phyloP scores from a whole-genome alignment of 2,329 filamentous ascomycete genomes.

The Chaetomiaceae sp. region DNA sequence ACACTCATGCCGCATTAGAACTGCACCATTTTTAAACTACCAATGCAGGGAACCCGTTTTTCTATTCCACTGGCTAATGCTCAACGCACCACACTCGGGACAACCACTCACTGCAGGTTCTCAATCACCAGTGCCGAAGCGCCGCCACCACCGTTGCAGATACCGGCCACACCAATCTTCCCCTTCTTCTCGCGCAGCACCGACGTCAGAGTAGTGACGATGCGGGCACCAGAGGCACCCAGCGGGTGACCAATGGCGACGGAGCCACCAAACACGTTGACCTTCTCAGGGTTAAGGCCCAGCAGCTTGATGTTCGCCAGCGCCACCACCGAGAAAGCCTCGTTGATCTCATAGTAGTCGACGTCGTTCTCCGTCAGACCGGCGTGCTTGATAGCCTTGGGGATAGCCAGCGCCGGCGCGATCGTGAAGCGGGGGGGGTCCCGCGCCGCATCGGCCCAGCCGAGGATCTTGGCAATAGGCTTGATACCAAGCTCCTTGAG shows the following conservation, averaged over 20 bases:
- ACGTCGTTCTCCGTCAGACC: slow-evolving; percentile 71
- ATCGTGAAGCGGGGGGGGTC: slow-evolving; percentile 94
- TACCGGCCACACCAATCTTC: slow-evolving; percentile 90
- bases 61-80: not conserved
- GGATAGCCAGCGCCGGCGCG: slow-evolving; percentile 86
- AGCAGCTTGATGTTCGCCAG: slow-evolving; percentile 95
- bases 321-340: slow-evolving; percentile 95
- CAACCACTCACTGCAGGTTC: slow-evolving; percentile 50
- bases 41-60: slow-evolving; percentile 7
- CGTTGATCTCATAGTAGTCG: slow-evolving; percentile 98
- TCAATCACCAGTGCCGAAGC: slow-evolving; percentile 93
- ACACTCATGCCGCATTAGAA: slow-evolving; percentile 18
- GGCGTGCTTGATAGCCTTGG: slow-evolving; percentile 95
- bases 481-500: slow-evolving; percentile 87
- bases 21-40: slow-evolving; percentile 3
- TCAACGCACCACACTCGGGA: slow-evolving; percentile 8
- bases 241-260: slow-evolving; percentile 95
- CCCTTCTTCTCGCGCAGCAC: slow-evolving; percentile 87
- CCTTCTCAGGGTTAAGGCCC: slow-evolving; percentile 71
- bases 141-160: slow-evolving; percentile 97
- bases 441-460: slow-evolving; percentile 92
- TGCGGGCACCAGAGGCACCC: slow-evolving; percentile 88
- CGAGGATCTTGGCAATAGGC: slow-evolving; percentile 92
- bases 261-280: slow-evolving; percentile 92
- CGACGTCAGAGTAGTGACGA: slow-evolving; percentile 81